Evolutionary conservation across 2,329 filamentous ascomycete species (phyloP).

Genomic region (Cladophialophora chaetospira): DNA sequence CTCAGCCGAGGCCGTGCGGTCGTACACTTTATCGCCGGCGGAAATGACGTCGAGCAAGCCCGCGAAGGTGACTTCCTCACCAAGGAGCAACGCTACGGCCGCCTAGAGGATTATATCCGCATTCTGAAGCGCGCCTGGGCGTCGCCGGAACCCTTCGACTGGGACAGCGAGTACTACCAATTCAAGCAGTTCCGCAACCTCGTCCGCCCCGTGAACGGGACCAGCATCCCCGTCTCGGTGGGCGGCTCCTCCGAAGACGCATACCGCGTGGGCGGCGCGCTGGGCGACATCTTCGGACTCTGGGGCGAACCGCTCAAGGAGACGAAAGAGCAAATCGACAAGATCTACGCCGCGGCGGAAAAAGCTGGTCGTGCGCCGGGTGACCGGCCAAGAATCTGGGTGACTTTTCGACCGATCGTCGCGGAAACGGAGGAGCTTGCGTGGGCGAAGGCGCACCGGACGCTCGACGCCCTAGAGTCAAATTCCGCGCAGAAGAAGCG

Average conservation of each 20-base stretch:
- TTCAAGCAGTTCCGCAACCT: slow-evolving; percentile 61
- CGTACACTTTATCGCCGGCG: slow-evolving; percentile 65
- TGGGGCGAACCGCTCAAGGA: slow-evolving; percentile 67
- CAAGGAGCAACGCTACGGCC: slow-evolving; percentile 60
- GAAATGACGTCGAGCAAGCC: slow-evolving; percentile 62
- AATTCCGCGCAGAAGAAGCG: slow-evolving; percentile 39
- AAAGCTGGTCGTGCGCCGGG: slow-evolving; percentile 53
- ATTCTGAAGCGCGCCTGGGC: slow-evolving; percentile 62
- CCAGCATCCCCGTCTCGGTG: slow-evolving; percentile 73
- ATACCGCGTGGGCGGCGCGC: slow-evolving; percentile 64
- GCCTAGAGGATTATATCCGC: slow-evolving; percentile 63
- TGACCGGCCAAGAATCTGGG: slow-evolving; percentile 63
- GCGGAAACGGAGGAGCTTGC: slow-evolving; percentile 65
- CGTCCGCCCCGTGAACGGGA: slow-evolving; percentile 61
- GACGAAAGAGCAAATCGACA: slow-evolving; percentile 64
- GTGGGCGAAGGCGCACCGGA: slow-evolving; percentile 62
- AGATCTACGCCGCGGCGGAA: slow-evolving; percentile 61
- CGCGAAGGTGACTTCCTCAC: slow-evolving; percentile 61
- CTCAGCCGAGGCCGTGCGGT: slow-evolving; percentile 60
- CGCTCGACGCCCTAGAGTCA: slow-evolving; percentile 53
- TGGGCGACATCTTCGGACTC: slow-evolving; percentile 64
- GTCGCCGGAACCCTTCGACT: slow-evolving; percentile 61
- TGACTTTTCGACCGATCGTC: slow-evolving; percentile 63
- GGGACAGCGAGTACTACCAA: slow-evolving; percentile 61
- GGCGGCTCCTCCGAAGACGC: slow-evolving; percentile 75